Base-by-base conservation (phyloP, 257 asterid species). In the Parsonsia alboflavescens region DNA sequence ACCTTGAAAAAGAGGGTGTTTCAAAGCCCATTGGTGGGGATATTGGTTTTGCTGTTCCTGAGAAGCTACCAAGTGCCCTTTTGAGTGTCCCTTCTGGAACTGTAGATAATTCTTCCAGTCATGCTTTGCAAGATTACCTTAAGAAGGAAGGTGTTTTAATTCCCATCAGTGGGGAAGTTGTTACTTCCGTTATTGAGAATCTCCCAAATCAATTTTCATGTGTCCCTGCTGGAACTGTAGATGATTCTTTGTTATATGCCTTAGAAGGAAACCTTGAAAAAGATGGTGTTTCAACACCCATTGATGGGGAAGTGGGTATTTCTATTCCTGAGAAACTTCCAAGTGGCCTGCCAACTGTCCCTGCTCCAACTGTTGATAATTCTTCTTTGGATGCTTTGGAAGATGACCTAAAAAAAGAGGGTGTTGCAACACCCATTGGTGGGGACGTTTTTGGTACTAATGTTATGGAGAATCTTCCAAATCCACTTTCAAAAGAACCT, bases 331-430 rank as follows among this genome's bases (percentile, higher is more conserved):
- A 79, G 64, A 73, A 61, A 59, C 72, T 72, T 58, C 78, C 75
- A 44, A 63, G 67, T 77, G 28, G 46, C 6, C 48, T 58, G 68
- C 72, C 74, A 57, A 2, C 1, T 57, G 33, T n/a, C 63, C 63
- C 63, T 19, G 6, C 9, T 73, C 81, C 58, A 75, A 74, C 73
- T 78, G 52, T 57, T 26, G 17, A 44, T 2, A 64, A 64, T 73
- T 56, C 77, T 69, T 28, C 75, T 21, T 50, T 46, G 71, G 76
- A 68, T 28, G 10, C 68, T 69, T 1, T 65, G 74, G 61, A 52
- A 70, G 71, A 62, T 66, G 85, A 77, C 44, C 78, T 74, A 64
- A 81, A 68, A 73, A 85, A 79, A 69, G 84, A 81, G 76, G 79
- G 58, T 49, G 75, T 75, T 42, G 66, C 28, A 19, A 70, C 46